These are phyloP conservation scores for Cryptococcus sp. DNA, from an alignment of 1,284 basidiomycete species.

Conservation along the genomic window DNA sequence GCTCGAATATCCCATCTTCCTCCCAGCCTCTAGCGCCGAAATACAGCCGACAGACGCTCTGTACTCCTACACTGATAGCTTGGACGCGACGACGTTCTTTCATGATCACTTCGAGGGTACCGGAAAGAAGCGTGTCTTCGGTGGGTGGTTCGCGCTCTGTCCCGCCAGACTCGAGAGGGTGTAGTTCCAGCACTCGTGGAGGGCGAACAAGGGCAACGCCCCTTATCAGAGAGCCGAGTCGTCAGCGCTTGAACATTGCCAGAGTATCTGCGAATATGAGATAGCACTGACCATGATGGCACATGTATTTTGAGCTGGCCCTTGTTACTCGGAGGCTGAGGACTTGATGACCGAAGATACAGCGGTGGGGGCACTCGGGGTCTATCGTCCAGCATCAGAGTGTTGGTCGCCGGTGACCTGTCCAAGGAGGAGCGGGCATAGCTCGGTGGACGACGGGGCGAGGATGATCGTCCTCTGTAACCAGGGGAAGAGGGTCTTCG, in stretches of 20 bases:
- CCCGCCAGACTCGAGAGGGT: constrained; percentile 34
- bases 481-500: too few relatives aligned
- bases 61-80: constrained; percentile 48
- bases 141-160: constrained; percentile 36
- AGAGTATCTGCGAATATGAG: not conserved
- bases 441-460: constrained; percentile 28
- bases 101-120: constrained; percentile 49
- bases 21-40: constrained; percentile 47
- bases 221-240: constrained; percentile 20
- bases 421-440: constrained; percentile 42
- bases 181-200: constrained; percentile 34
- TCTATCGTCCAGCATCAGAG: constrained; percentile 35
- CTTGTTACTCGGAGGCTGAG: constrained; percentile 29
- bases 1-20: constrained; percentile 49
- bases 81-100: constrained; percentile 44
- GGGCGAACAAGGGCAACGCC: constrained; percentile 43
- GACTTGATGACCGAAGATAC: constrained; percentile 37
- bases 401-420: constrained; percentile 35
- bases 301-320: constrained; percentile 43
- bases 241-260: not conserved
- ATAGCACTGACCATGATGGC: constrained; percentile 42
- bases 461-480: constrained; percentile 12
- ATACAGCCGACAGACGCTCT: constrained; percentile 39
- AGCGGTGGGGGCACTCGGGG: constrained; percentile 47
- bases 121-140: constrained; percentile 49